Evolutionary conservation across 2,329 filamentous ascomycete genomes (phyloP), one percentile per base, ranked within the genome.

Genomic region (Stemphylium vesicarium): DNA sequence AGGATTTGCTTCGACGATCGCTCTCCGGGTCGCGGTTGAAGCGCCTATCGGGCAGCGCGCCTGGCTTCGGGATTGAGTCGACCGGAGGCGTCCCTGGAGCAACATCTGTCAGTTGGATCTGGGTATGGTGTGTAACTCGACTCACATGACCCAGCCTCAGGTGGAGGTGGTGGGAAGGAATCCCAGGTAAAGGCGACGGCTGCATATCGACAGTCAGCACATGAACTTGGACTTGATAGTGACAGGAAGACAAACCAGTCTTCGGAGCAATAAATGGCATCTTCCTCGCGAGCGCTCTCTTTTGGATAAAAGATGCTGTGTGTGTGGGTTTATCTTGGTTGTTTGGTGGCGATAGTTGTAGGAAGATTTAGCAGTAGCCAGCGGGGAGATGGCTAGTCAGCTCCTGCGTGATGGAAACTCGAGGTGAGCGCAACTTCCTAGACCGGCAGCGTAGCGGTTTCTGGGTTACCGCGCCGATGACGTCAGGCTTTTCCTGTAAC

Each of bases 71-170:
- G 8, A 65, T 40, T 0, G 42, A 39, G 3, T 62, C 50, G 0
- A 58, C 41, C 10, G 61, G 52, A 0, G 58, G 64, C 15, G 51
- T 3, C 54, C 51, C 49, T 51, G 12, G 5, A 29, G 15, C 15
- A 20, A 37, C 0, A 24, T 6, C 10, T 1, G 20, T 53, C 24
- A 44, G 44, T 11, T 22, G 3, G 8, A 15, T 18, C 2, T 15
- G n/a, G 8, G 12, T 4, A 22, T 26, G 1, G 4, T 11, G 13
- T 7, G 12, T 35, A 9, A 5, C 1, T 1, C 15, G n/a, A 11
- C 60, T n/a, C 39, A 45, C 62, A 63, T 8, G 33, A n/a, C 26
- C 50, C 51, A 1, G 49, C 40, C 13, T 58, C 58, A 1, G 56
- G 57, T 9, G 54, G 44, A 1, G 56, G 55, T 1, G 44, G 38